Percentiles rank a stretch among this genome's conserved stretches.
These are phyloP conservation scores for Pseudonitzschia multiseries DNA, from an alignment of 108 stramenopile species.

Conservation along the genomic window DNA sequence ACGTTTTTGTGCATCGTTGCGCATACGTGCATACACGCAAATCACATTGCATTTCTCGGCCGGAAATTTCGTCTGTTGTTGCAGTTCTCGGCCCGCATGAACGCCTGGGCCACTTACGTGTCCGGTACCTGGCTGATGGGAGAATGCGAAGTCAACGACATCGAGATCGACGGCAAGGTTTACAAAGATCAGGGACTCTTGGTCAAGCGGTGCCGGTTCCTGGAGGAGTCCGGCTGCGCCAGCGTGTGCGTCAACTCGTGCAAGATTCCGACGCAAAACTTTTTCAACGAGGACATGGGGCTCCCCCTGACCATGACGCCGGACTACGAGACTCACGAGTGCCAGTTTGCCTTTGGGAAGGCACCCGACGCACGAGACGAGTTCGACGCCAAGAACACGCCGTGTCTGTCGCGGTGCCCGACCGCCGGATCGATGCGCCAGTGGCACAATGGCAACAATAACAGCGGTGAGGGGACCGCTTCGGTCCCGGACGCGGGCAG, in stretches of 20 bases:
- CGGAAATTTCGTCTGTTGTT: not conserved
- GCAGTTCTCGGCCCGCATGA: constrained; percentile 77
- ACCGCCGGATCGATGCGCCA: constrained; percentile 57
- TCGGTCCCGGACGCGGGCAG: not conserved
- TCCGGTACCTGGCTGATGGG: constrained; percentile 94
- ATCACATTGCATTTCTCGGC: no score
- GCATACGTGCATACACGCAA: no score
- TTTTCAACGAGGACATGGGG: constrained; percentile 88
- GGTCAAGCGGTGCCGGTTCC: constrained; percentile 91
- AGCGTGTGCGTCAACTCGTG: constrained; percentile 91
- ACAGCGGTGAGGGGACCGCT: no score
- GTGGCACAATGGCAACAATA: constrained; percentile 45
- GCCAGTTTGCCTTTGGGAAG: constrained; percentile 82
- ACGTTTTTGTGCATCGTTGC: not conserved
- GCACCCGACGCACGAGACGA: constrained; percentile 63
- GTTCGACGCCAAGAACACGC: constrained; percentile 60
- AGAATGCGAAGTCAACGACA: constrained; percentile 83
- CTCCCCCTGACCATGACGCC: constrained; percentile 85
- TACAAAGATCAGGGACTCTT: constrained; percentile 73
- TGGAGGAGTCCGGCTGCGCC: constrained; percentile 90
- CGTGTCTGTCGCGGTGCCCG: constrained; percentile 79
- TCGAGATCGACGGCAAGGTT: constrained; percentile 45
- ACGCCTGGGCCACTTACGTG: constrained; percentile 86
- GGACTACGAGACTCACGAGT: constrained; percentile 85
- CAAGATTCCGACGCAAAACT: constrained; percentile 93